Base-by-base conservation (phyloP, 2,329 filamentous ascomycete species). In the Alternaria sp. region DNA sequence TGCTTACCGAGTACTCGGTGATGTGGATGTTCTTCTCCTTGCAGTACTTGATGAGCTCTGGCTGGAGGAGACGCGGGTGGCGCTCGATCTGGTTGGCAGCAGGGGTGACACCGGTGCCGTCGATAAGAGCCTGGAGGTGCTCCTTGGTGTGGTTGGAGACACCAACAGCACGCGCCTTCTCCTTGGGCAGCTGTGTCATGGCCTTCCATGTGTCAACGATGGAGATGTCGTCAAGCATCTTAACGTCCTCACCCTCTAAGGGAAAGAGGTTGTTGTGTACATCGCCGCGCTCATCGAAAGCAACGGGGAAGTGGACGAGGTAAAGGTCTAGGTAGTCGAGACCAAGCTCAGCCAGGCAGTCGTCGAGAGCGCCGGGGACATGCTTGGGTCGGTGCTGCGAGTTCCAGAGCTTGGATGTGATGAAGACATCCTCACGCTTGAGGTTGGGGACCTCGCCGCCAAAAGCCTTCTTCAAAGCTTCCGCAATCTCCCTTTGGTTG, bases 301-400 rank as follows among this genome's bases (percentile, higher is more conserved):
- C 78, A 9, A 81, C 80, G 0, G 85, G 85, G 82, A 84, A 91
- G 77, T 90, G 88, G 68, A 95, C 86, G 70, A 94, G 84, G 85
- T 89, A 96, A 66, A 96, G 86, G 78, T 96, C 92, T 79, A 96
- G 93, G 84, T 96, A 95, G 74, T 93, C 92, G 65, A 96, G 65
- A 75, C 65, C 89, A 86, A 90, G 90, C 93, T 84, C 93, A 52
- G 87, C 85, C 71, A 94, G 80, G 70, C 87, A 90, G 82, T 67
- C 85, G 83, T 65, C 94, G 79, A 95, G 92, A 75, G 87, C 88
- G 78, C 86, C 86, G 76, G 82, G 84, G 72, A 94, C 92, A 69
- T 85, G 84, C 44, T 69, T 51, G 21, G 69, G 67, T 72, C 93
- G 89, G 82, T 96, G 91, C 85, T 92, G 95, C 67, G 88, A 88